A percentile compares a stretch with the other conserved stretches of the same genome.
These are phyloP conservation scores for Chimonanthus praecox DNA, from an alignment of 164 flowering plant genomes.

Conservation along the genomic window DNA sequence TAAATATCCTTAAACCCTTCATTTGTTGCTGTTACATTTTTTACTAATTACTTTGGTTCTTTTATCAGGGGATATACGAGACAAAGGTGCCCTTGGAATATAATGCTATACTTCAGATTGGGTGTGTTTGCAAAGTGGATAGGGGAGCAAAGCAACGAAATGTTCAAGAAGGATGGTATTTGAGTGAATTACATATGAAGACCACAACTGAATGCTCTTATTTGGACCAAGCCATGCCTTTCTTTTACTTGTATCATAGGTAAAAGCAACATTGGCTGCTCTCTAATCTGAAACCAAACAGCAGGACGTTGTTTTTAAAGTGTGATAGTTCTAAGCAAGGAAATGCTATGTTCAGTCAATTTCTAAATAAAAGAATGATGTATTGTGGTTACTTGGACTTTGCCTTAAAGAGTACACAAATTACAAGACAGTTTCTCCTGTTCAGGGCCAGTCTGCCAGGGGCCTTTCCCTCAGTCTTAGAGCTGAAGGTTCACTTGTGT, in stretches of 20 bases:
- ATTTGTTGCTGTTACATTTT: neutral
- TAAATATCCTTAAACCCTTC: neutral
- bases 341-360: too few species aligned
- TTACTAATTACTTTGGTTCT: constrained; percentile 2
- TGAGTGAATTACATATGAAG: constrained; percentile 88
- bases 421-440: too few species aligned
- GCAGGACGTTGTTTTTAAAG: neutral
- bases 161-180: constrained; percentile 63
- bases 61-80: constrained; percentile 88
- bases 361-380: too few species aligned
- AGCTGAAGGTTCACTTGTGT: too few species aligned
- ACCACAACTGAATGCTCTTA: constrained; percentile 96
- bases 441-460: too few species aligned
- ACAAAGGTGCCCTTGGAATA: constrained; percentile 75
- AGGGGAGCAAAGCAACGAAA: constrained; percentile 57
- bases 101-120: constrained; percentile 74
- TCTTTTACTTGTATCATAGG: constrained; percentile 96
- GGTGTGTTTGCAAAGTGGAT: constrained; percentile 95
- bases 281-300: neutral
- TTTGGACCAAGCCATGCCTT: constrained; percentile 63
- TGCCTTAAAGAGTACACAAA: too few species aligned
- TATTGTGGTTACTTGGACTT: too few species aligned
- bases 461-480: too few species aligned
- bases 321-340: too few species aligned
- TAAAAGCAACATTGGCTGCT: constrained; percentile 12